Evolutionary conservation across 306 rosid species (phyloP), one percentile per base, ranked within the genome.

Genomic region (Arachis stenosperma): DNA sequence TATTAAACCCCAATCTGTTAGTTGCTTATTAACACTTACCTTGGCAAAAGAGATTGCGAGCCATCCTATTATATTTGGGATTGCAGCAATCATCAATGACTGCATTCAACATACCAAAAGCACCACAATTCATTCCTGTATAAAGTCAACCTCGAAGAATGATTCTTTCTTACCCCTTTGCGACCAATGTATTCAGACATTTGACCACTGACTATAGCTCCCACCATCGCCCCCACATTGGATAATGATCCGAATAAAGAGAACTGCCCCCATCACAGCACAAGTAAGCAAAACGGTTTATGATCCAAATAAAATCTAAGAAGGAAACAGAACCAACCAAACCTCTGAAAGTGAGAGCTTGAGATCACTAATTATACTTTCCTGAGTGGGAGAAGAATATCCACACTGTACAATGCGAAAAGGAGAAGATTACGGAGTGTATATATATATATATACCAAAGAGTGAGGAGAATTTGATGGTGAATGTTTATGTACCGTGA

Each of bases 201-300:
- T 81, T 91, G 97, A 75, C 97, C 97, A 81, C 97, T 91, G 2
- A 90, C 86, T 66, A 91, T 84, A 61, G 97, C 97, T 42, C 97
- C 97, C 70, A 89, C 90, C 97, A 91, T 87, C 0, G 97, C 95
- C 30, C 97, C 97, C 74, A 91, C 97, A 71, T 91, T 91, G 14
- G 97, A 87, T 50, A 91, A 82, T 59, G 97, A 91, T 69, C 97
- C 97, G 46, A 91, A 89, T 61, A 87, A 0, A 65, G 97, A 92
- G 63, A 79, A 92, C 97, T 92, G 79, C 51, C 30, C 30, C 40
- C 50, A 33, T 33, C 37, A 33, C 71, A 46, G 69, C 13, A 58
- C 14, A 29, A 76, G 27, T 52, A 52, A 52, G 57, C 57, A 52
- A 22, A 52, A n/a, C 15, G 57, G 7, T 52, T 13, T 3, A 37